Evolutionary conservation across 1,139 yeast genomes (phyloP).

Genomic region (Candida tetrigidarum): DNA sequence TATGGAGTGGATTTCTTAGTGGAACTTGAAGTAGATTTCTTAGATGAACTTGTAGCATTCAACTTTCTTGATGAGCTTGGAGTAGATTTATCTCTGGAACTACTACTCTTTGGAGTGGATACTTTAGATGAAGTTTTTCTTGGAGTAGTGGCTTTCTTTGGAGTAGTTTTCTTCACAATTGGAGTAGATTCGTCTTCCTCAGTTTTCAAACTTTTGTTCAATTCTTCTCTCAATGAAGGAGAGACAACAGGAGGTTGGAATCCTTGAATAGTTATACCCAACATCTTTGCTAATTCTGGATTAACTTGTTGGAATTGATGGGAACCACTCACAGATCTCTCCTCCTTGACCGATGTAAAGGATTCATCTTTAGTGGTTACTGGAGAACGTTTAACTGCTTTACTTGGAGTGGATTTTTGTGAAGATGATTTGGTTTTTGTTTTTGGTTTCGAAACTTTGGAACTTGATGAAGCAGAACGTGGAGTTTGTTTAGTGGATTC

Average conservation of each 20-base stretch:
- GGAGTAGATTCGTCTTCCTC: constrained; percentile 5
- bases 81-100: constrained; percentile 1
- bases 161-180: background rate
- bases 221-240: constrained; percentile 6
- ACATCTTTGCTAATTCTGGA: constrained; percentile 27
- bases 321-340: constrained; percentile 26
- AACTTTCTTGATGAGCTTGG: constrained; percentile 5
- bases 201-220: background rate
- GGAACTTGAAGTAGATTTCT: constrained; percentile 2
- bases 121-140: too few relatives aligned
- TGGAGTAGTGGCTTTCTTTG: background rate
- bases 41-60: background rate
- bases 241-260: constrained; percentile 18
- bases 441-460: constrained; percentile 15
- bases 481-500: constrained; percentile 1
- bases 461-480: background rate
- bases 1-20: constrained; percentile 9
- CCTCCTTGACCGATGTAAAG: constrained; percentile 27
- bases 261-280: constrained; percentile 34
- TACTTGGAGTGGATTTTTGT: constrained; percentile 11
- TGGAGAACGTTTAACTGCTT: constrained; percentile 4
- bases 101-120: constrained; percentile 4
- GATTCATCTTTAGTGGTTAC: constrained; percentile 15
- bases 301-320: too few relatives aligned
- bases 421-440: too few relatives aligned